These are phyloP conservation scores for Xylariaceae sp. DNA, from an alignment of 2,329 filamentous ascomycete genomes.

Conservation along the genomic window DNA sequence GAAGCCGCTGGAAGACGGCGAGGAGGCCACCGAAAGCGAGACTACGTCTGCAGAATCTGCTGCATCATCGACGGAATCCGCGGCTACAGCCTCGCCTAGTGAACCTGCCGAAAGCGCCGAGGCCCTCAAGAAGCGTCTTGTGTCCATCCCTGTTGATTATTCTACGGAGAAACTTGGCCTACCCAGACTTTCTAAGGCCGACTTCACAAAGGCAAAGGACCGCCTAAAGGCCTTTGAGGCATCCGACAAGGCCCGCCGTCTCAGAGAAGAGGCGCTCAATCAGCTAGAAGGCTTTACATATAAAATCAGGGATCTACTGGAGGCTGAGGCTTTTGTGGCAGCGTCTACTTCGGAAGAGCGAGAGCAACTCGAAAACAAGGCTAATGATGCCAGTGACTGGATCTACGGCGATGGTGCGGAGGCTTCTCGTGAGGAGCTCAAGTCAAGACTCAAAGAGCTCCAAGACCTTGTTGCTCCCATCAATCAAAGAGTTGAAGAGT, in stretches of 20 bases:
- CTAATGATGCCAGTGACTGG: constrained; percentile 75
- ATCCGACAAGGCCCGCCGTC: constrained; percentile 71
- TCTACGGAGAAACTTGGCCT: constrained; percentile 46
- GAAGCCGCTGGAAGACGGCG: constrained; percentile 63
- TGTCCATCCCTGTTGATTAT: constrained; percentile 49
- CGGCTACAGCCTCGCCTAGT: constrained; percentile 40
- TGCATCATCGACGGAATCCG: constrained; percentile 38
- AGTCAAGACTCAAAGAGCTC: constrained; percentile 68
- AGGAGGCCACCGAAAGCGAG: constrained; percentile 44
- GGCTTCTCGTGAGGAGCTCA: constrained; percentile 69
- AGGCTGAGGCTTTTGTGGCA: constrained; percentile 67
- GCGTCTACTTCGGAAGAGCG: constrained; percentile 66
- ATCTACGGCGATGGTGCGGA: constrained; percentile 79
- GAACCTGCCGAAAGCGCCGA: constrained; percentile 47
- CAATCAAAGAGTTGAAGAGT: constrained; percentile 68
- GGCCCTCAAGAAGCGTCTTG: constrained; percentile 54
- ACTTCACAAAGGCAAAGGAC: constrained; percentile 53
- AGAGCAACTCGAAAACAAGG: constrained; percentile 58
- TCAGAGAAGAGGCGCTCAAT: constrained; percentile 83
- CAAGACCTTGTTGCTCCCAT: constrained; percentile 74
- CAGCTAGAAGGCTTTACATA: constrained; percentile 93
- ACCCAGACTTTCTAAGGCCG: constrained; percentile 44
- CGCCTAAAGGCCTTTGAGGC: constrained; percentile 78
- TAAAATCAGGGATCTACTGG: constrained; percentile 74
- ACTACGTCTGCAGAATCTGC: constrained; percentile 40